Base-by-base conservation (phyloP, 345 rosid genomes). In the Pistacia atlantica region DNA sequence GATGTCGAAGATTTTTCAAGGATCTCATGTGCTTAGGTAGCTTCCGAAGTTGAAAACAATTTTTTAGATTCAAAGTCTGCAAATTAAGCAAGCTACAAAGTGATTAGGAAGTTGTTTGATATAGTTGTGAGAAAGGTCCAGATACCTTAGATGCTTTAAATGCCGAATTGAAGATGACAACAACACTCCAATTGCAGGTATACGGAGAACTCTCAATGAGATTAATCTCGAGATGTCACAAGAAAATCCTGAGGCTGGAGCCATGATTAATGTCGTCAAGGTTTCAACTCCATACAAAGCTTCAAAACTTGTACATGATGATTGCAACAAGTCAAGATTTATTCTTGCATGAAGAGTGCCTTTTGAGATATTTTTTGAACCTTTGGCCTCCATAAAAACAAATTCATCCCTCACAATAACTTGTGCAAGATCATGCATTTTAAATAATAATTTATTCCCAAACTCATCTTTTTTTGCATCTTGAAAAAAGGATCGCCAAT, bases 371-470 rank as follows among this genome's bases (percentile, higher is more conserved):
- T 12, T 13, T 33, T 18, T 13, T 11, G 33, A 74, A 8, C 63
- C 45, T 28, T 45, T 2, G 1, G 14, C 4, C 9, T 58, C 58
- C 20, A 51, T 14, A 16, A 46, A 4, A 17, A 3, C 22, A 11
- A 74, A 74, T 22, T 79, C 85, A 10, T 52, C 3, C 4, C 22
- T 42, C 64, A 37, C 69, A 42, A 79, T 22, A 2, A 60, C 74
- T 25, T 46, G 33, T 51, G 80, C 83, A 60, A 80, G 73, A 18
- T 78, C 82, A 69, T 75, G 80, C 78, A 80, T 80, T 52, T 75
- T 65, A 73, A 83, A 75, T 5, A 31, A 3, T 3, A 31, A 17
- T 1, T 6, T 52, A 1, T 49, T 6, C 4, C 75, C 73, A 0
- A 1, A 0, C 1, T 4, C 0, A n/a, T 71, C 58, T 48, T 78